A percentile compares a stretch with the other conserved stretches of the same genome.
Evolutionary conservation across 495 filamentous ascomycete genomes (phyloP).

Genomic region (Umbilicaria muhlenbergii): DNA sequence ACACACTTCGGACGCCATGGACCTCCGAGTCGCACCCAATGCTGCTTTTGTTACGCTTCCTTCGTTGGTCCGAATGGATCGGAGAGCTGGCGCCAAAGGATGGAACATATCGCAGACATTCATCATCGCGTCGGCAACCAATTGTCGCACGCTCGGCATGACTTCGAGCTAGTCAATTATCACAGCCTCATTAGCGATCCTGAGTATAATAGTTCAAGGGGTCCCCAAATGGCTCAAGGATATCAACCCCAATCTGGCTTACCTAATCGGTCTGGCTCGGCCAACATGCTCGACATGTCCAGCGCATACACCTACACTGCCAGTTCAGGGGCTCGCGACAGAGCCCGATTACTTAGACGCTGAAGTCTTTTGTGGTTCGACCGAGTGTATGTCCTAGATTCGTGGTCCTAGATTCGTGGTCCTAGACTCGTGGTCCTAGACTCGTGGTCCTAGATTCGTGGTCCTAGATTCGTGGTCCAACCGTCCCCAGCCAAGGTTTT

Average conservation of each 20-base stretch:
- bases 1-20: constrained; percentile 3
- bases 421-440: too few species aligned
- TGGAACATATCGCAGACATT: constrained; percentile 6
- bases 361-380: not conserved
- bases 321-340: not conserved
- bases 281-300: not conserved
- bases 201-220: constrained; percentile 7
- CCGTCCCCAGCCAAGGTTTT: too few species aligned
- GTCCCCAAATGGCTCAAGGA: constrained; percentile 2
- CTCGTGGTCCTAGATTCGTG: too few species aligned
- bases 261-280: too few species aligned
- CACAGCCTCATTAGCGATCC: constrained; percentile 1
- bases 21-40: constrained; percentile 5
- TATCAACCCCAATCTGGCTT: not conserved
- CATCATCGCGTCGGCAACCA: constrained; percentile 8
- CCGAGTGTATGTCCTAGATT: too few species aligned
- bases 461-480: too few species aligned
- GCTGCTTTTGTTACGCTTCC: constrained; percentile 6
- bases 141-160: constrained; percentile 6
- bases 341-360: not conserved
- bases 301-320: not conserved
- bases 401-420: too few species aligned
- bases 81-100: constrained; percentile 4
- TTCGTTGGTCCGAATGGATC: constrained; percentile 1
- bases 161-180: constrained; percentile 9